phyloP scores from a whole-genome alignment of 2,329 filamentous ascomycete species.

The Pyricularia pennisetigena region DNA sequence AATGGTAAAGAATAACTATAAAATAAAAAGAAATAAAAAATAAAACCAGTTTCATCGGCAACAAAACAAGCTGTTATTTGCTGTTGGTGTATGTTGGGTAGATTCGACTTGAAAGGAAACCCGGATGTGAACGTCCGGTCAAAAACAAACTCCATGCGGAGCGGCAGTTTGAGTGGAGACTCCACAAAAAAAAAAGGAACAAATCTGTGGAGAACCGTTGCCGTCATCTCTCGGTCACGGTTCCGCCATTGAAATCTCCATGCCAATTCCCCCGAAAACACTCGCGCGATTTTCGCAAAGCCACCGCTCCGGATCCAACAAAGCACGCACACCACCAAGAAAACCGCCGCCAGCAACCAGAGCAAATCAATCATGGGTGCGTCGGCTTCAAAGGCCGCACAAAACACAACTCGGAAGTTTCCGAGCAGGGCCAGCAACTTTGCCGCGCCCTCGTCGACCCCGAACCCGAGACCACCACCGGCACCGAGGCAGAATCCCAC shows the following conservation, averaged over 20 bases:
- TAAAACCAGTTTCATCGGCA: neutral
- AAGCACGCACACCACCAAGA: neutral
- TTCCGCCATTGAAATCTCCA: neutral
- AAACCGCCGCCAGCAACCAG: neutral
- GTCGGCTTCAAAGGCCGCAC: conserved; percentile 33
- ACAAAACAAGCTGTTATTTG: too few species aligned
- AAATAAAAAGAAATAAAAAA: neutral
- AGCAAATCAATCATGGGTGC: conserved; percentile 28
- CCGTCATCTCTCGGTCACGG: neutral
- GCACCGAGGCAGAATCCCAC: conserved; percentile 4
- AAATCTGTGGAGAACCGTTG: neutral
- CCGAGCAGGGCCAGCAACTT: conserved; percentile 25
- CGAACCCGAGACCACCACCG: conserved; percentile 7
- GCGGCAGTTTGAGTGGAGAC: neutral
- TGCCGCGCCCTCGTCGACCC: conserved; percentile 10
- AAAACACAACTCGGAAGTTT: conserved; percentile 31
- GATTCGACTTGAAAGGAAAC: neutral
- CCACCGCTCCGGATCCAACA: neutral
- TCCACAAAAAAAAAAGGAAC: neutral
- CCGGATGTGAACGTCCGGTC: neutral
- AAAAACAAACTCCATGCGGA: neutral
- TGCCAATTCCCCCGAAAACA: neutral
- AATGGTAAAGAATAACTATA: neutral
- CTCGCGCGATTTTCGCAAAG: neutral
- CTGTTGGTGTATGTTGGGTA: too few species aligned